These are phyloP conservation scores for Parachaetomium inaequale DNA, from an alignment of 495 filamentous ascomycete species.

Conservation along the genomic window DNA sequence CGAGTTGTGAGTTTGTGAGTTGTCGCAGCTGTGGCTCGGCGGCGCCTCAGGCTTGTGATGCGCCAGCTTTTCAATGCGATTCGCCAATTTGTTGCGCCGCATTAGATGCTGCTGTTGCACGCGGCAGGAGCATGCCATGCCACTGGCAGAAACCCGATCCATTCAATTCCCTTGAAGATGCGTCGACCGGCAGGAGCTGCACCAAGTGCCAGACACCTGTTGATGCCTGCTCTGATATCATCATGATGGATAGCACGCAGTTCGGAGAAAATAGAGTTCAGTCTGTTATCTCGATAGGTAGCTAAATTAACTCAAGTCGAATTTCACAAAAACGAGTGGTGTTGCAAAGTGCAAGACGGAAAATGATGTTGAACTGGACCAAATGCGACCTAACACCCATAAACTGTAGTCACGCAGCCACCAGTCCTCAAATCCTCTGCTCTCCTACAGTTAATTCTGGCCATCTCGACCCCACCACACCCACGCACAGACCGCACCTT, in stretches of 20 bases:
- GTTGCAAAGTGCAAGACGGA: too few relatives aligned
- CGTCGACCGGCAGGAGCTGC: neutral
- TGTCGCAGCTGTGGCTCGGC: neutral
- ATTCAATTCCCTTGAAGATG: neutral
- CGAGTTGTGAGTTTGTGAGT: neutral
- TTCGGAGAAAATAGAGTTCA: too few relatives aligned
- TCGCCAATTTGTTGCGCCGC: neutral
- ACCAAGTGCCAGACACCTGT: neutral
- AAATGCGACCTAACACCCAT: too few relatives aligned
- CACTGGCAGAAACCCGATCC: neutral
- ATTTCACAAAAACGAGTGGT: too few relatives aligned
- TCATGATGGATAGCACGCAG: too few relatives aligned
- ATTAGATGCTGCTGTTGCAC: neutral
- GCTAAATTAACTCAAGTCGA: too few relatives aligned
- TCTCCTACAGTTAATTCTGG: neutral
- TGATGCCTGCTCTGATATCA: too few relatives aligned
- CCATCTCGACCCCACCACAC: neutral
- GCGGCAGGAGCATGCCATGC: neutral
- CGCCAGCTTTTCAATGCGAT: neutral
- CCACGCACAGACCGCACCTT: constrained; percentile 27
- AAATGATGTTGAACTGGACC: too few relatives aligned
- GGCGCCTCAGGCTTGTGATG: neutral
- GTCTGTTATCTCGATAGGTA: too few relatives aligned
- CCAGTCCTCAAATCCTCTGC: neutral
- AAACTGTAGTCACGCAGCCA: too few relatives aligned